phyloP scores from a whole-genome alignment of 495 filamentous ascomycete species.

The Hypoxylon perforatum region DNA sequence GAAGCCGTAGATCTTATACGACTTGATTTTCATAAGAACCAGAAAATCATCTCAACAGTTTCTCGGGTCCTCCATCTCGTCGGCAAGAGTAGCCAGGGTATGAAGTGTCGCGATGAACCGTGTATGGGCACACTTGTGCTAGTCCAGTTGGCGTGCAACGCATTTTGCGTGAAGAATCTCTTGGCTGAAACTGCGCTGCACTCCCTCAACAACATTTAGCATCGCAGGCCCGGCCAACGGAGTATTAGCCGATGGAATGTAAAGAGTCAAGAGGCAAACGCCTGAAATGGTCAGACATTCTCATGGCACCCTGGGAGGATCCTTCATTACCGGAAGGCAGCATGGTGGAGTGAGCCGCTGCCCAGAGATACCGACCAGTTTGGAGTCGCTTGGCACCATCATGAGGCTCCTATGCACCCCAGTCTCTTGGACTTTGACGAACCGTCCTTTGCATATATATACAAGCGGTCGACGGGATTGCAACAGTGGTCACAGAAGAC shows the following conservation, averaged over 20 bases:
- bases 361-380: neutral
- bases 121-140: constrained; percentile 25
- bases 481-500: neutral
- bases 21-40: constrained; percentile 37
- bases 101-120: constrained; percentile 22
- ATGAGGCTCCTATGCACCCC: constrained; percentile 25
- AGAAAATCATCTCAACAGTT: constrained; percentile 33
- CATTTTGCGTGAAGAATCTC: constrained; percentile 39
- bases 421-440: neutral
- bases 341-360: constrained; percentile 13
- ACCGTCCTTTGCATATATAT: neutral
- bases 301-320: constrained; percentile 15
- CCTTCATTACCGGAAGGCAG: constrained; percentile 26
- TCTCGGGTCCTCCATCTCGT: constrained; percentile 9
- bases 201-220: constrained; percentile 8
- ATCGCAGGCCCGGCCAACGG: constrained; percentile 14
- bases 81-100: constrained; percentile 17
- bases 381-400: constrained; percentile 24
- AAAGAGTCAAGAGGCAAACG: constrained; percentile 20
- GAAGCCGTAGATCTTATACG: constrained; percentile 43
- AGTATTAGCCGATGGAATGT: constrained; percentile 8
- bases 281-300: constrained; percentile 7
- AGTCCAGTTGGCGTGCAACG: constrained; percentile 33
- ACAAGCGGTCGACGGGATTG: neutral
- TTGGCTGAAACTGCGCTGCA: constrained; percentile 42